Evolutionary conservation across 2,329 filamentous ascomycete species (phyloP), one percentile per base, ranked within the genome.

Genomic region (Chaetomium olivaceum): DNA sequence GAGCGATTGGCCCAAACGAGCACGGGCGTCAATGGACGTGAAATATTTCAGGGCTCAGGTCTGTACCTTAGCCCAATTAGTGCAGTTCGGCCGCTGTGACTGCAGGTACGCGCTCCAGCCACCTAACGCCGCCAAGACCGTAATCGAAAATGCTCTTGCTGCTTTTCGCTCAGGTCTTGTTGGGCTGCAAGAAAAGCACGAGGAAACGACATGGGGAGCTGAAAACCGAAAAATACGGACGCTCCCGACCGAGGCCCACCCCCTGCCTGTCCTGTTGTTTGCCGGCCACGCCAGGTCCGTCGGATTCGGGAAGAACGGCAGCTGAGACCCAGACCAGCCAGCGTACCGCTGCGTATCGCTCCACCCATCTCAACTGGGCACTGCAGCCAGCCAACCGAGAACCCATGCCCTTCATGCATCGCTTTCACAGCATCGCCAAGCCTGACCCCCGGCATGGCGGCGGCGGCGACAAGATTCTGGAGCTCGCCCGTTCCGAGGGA

Each of bases 51-150:
- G 2, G 43, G 6, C 31, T n/a, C n/a, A n/a, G n/a, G n/a, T n/a
- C n/a, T n/a, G n/a, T n/a, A n/a, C n/a, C n/a, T n/a, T 61, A 65
- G 52, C 65, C 43, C 19, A 36, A 54, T 55, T 43, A 19, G 56
- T 57, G 6, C 27, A 6, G 19, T 14, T 25, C 19, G 29, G 7
- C 9, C 23, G 19, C 23, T 31, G 50, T 36, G 55, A 46, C 59
- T 65, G 48, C 55, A 59, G 63, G 63, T 58, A 55, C 60, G 64
- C 23, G 51, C 63, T 54, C 61, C 36, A 62, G 60, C 61, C 39
- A 62, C 25, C 23, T 33, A 39, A 27, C 48, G 29, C 46, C 29
- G 48, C 56, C 56, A 58, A 58, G 55, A 3, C 36, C 56, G 36
- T 48, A 58, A 52, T 25, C 23, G 19, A 27, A 11, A 58, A 58